Conservation (phyloP, 2,329 filamentous ascomycete genomes). For the Harringtonia aguacate region DNA sequence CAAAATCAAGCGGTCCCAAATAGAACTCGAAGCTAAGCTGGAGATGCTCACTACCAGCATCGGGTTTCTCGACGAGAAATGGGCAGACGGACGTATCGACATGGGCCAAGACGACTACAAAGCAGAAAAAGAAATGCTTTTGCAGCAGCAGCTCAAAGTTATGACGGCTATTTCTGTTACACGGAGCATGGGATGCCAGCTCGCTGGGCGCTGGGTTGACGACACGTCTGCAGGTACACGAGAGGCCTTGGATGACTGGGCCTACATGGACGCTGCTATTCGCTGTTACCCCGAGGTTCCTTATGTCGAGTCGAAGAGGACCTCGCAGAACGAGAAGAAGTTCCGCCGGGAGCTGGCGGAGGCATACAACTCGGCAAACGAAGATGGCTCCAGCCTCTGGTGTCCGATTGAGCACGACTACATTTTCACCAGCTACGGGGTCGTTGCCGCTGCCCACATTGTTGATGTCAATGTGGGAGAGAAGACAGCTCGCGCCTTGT, state of each 20-base stretch:
- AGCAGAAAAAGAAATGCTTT: background rate
- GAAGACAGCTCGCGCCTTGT: background rate
- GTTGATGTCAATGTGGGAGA: conserved; percentile 2
- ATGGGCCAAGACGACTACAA: background rate
- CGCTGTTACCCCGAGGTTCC: background rate
- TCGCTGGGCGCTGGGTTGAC: background rate
- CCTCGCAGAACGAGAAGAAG: background rate
- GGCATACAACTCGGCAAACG: background rate
- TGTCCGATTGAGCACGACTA: background rate
- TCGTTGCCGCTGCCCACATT: background rate
- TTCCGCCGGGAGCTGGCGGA: background rate
- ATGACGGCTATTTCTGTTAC: background rate
- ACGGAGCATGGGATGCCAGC: background rate
- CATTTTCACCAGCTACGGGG: too few relatives aligned
- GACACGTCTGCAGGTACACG: background rate
- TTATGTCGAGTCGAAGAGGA: background rate
- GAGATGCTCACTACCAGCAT: background rate
- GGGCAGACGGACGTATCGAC: background rate
- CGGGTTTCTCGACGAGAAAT: background rate
- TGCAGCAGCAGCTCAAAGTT: background rate
- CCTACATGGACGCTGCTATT: background rate
- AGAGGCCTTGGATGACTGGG: background rate
- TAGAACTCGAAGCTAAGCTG: background rate
- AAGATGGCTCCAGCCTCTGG: background rate
- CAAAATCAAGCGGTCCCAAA: background rate